Percentiles rank a stretch among this genome's conserved stretches.
Evolutionary conservation across 257 asterid species (phyloP).

Genomic region (Capsicum rhomboideum): DNA sequence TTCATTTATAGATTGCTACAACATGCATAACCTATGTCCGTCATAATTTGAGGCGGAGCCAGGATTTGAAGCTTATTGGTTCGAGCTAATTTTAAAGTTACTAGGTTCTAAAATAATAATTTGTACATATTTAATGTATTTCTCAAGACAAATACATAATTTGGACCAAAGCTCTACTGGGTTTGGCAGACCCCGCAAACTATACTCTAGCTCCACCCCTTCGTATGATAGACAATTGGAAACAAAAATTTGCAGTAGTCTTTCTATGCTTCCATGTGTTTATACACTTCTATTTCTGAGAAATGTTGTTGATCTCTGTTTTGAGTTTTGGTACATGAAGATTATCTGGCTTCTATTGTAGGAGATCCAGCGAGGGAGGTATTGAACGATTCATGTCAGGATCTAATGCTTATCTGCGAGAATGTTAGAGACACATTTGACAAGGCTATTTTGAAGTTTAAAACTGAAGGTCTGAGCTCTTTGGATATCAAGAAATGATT

Average conservation of each 20-base stretch:
- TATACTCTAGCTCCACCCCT: neutral
- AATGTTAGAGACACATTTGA: constrained; percentile 56
- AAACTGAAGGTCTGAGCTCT: constrained; percentile 25
- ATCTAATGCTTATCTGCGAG: constrained; percentile 62
- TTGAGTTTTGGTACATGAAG: neutral
- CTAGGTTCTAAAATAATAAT: no score
- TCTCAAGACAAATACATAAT: neutral
- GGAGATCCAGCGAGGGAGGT: constrained; percentile 87
- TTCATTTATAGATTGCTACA: neutral
- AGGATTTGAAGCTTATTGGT: no score
- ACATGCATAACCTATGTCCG: neutral
- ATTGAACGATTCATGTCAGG: constrained; percentile 67
- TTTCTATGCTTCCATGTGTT: neutral
- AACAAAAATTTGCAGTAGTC: neutral
- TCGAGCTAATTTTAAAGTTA: no score
- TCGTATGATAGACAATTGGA: neutral
- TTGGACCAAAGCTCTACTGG: neutral
- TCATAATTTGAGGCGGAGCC: no score
- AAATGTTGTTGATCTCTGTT: neutral
- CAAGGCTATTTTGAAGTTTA: constrained; percentile 50
- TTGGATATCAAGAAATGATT: neutral
- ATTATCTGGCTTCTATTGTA: constrained; percentile 12
- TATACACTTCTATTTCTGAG: neutral
- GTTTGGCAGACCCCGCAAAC: neutral
- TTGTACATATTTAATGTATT: neutral